A percentile compares a stretch with the other conserved stretches of the same genome.
phyloP scores from a whole-genome alignment of 2,329 filamentous ascomycete species.

The Xylaria sp. region DNA sequence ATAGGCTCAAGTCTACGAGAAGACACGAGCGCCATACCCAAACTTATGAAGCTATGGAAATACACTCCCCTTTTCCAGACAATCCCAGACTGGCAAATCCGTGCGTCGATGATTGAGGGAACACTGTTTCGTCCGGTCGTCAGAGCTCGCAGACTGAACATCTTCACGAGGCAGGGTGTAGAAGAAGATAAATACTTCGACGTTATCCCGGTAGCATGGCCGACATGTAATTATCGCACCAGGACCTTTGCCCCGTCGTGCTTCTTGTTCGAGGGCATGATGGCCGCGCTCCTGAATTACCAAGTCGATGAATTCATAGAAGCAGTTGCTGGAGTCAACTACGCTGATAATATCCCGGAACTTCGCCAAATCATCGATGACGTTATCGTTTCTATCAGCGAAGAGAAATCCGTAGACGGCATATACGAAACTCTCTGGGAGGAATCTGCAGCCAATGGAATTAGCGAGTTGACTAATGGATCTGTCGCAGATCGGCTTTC shows the following conservation, averaged over 20 bases:
- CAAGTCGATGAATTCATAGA: conserved; percentile 32
- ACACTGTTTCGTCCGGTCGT: conserved; percentile 19
- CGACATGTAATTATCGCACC: conserved; percentile 20
- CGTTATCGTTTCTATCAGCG: background rate
- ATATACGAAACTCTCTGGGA: background rate
- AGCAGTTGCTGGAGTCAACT: conserved; percentile 5
- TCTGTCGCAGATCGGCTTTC: background rate
- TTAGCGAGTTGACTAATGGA: background rate
- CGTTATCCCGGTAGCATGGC: conserved; percentile 30
- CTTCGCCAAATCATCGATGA: conserved; percentile 17
- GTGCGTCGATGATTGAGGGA: conserved; percentile 15
- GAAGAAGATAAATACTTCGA: conserved; percentile 30
- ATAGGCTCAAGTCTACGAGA: conserved; percentile 8
- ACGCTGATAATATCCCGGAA: background rate
- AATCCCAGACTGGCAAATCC: conserved; percentile 20
- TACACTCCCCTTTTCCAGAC: conserved; percentile 14
- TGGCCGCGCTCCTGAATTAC: conserved; percentile 22
- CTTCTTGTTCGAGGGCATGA: conserved; percentile 29
- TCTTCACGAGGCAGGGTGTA: conserved; percentile 23
- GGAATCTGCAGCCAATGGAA: conserved; percentile 3
- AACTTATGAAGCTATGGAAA: conserved; percentile 2
- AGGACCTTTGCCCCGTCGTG: conserved; percentile 13
- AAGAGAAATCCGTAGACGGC: background rate
- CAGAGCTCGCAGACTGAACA: conserved; percentile 13
- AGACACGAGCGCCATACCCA: background rate